A percentile compares a stretch with the other conserved stretches of the same genome.
These are phyloP conservation scores for Alternaria gansuensis DNA, from an alignment of 2,329 filamentous ascomycete genomes.

Conservation along the genomic window DNA sequence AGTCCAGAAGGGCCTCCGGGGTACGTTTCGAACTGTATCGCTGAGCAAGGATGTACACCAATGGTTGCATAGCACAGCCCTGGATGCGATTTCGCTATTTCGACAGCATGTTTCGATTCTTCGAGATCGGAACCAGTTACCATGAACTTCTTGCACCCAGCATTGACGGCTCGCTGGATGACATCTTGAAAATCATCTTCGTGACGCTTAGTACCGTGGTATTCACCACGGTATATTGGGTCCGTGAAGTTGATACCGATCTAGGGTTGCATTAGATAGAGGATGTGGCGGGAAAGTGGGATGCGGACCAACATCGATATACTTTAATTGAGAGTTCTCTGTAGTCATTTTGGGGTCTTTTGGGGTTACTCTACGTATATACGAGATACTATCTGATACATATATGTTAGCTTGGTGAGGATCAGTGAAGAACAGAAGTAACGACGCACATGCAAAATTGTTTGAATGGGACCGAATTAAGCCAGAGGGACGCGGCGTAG, in stretches of 20 bases:
- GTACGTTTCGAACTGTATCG: conserved; percentile 75
- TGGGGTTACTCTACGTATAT: neutral
- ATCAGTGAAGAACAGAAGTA: neutral
- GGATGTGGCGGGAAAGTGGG: conserved; percentile 15
- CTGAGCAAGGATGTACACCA: conserved; percentile 92
- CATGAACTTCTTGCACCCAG: conserved; percentile 89
- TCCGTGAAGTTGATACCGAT: conserved; percentile 97
- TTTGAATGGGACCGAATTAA: neutral
- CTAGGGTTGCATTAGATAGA: conserved; percentile 51
- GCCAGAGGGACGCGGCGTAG: neutral
- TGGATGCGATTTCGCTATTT: conserved; percentile 76
- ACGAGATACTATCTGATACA: neutral
- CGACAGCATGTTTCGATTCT: conserved; percentile 77
- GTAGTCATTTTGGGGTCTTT: conserved; percentile 12
- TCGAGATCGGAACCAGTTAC: conserved; percentile 88
- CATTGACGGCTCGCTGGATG: conserved; percentile 76
- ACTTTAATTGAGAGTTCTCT: conserved; percentile 37
- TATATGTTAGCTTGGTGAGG: neutral
- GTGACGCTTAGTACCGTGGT: conserved; percentile 81
- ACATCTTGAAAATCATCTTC: conserved; percentile 78
- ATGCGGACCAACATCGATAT: conserved; percentile 56
- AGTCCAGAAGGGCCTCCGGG: conserved; percentile 65
- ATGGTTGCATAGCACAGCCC: conserved; percentile 87
- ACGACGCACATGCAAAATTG: conserved; percentile 27
- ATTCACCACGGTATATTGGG: conserved; percentile 83